A percentile compares a stretch with the other conserved stretches of the same genome.
phyloP scores from a whole-genome alignment of 2,329 filamentous ascomycete species.

The Acarospora socialis region DNA sequence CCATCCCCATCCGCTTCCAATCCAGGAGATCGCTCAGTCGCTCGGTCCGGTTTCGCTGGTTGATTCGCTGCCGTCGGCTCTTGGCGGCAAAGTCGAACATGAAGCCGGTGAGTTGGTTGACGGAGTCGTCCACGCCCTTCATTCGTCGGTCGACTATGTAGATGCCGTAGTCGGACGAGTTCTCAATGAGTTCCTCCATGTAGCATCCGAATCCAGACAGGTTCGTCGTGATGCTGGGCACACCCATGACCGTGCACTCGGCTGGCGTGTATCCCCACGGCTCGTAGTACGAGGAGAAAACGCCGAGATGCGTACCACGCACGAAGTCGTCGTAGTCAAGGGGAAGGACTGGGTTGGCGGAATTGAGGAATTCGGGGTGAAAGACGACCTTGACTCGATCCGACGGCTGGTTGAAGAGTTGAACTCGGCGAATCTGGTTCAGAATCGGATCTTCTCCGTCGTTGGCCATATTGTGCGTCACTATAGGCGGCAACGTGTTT shows the following conservation, averaged over 20 bases:
- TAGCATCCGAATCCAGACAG: slow-evolving; percentile 96
- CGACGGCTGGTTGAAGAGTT: slow-evolving; percentile 89
- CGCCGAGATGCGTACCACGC: slow-evolving; percentile 83
- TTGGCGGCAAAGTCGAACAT: slow-evolving; percentile 94
- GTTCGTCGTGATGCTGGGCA: slow-evolving; percentile 96
- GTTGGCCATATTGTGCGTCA: slow-evolving; percentile 98
- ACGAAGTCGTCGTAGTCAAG: slow-evolving; percentile 98
- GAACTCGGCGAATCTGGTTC: slow-evolving; percentile 88
- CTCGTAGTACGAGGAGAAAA: slow-evolving; percentile 97
- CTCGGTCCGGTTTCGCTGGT: slow-evolving; percentile 94
- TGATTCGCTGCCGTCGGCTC: slow-evolving; percentile 92
- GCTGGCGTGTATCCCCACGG: slow-evolving; percentile 98
- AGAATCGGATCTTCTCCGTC: slow-evolving; percentile 86
- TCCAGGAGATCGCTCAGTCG: slow-evolving; percentile 86
- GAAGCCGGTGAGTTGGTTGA: slow-evolving; percentile 80
- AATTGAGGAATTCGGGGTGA: slow-evolving; percentile 95
- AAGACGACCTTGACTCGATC: slow-evolving; percentile 97
- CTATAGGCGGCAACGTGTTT: slow-evolving; percentile 76
- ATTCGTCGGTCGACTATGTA: slow-evolving; percentile 93
- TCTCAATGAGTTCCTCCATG: slow-evolving; percentile 98
- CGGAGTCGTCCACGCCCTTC: slow-evolving; percentile 93
- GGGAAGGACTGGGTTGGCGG: slow-evolving; percentile 83
- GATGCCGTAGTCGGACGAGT: slow-evolving; percentile 94
- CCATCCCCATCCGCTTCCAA: slow-evolving; percentile 99
- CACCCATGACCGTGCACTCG: slow-evolving; percentile 97